Base-by-base conservation (phyloP, 768 basidiomycete genomes). In the Pisolithus marmoratus region DNA sequence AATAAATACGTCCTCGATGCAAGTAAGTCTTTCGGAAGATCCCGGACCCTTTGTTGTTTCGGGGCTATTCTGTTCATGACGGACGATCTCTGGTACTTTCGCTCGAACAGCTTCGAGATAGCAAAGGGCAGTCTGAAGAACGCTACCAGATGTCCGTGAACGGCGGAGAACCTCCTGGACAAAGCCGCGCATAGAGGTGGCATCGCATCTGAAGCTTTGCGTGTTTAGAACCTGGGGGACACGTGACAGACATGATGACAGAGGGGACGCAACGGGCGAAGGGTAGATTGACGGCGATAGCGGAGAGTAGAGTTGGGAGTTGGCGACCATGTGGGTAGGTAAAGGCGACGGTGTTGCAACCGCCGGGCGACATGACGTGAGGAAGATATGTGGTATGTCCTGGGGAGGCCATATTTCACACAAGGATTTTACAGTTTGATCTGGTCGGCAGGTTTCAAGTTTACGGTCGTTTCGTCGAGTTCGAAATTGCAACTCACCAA, bases 81-180 rank as follows among this genome's bases (percentile, higher is more conserved):
- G 68, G 45, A 80, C 71, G 9, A 90, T 72, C 43, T 84, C 82
- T 1, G 87, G 82, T 12, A 94, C 70, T 63, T 80, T 84, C 24
- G 72, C 63, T 5, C 89, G 84, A n/a, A 91, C 77, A 4, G 87
- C 90, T 66, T 92, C 90, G 12, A 94, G 72, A 63, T 94, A 94
- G 64, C 92, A 91, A 0, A 92, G 70, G 0, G 93, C 92, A 0
- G 90, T 88, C 64, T 94, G 91, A 8, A 95, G 76, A 4, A 92
- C 88, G 41, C 78, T 81, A 40, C 85, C 87, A 5, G 89, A 87
- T 0, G 91, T 94, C 44, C 89, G 80, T 12, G 90, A 93, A 36
- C 93, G 85, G 48, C 89, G 80, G 14, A 95, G 77, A 8, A 94
- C 87, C 69, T 95, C 91, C 63, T 90, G 87, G 26, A 95, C 89